These are phyloP conservation scores for Ustilago nuda DNA, from an alignment of 1,284 basidiomycete species.

Conservation along the genomic window DNA sequence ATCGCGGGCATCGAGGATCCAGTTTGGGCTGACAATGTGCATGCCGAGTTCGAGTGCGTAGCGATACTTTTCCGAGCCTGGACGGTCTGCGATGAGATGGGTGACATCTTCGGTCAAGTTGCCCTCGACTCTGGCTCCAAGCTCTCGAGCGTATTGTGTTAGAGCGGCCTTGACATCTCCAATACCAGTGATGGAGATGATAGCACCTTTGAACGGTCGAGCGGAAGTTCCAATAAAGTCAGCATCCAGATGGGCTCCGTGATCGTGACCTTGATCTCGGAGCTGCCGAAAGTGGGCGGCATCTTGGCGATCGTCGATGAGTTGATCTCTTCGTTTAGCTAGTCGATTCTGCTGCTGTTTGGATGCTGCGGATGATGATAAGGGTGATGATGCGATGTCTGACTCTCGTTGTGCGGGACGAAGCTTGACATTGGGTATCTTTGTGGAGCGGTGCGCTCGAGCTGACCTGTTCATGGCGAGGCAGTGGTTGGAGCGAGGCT, in stretches of 20 bases:
- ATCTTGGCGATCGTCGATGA: constrained; percentile 55
- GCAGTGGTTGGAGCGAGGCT: neutral
- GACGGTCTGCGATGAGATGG: constrained; percentile 78
- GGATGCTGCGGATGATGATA: constrained; percentile 11
- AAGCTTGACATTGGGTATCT: constrained; percentile 67
- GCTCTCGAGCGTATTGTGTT: constrained; percentile 79
- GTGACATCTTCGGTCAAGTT: constrained; percentile 84
- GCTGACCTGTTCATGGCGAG: constrained; percentile 56
- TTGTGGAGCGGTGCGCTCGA: constrained; percentile 62
- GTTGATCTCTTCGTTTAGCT: constrained; percentile 18
- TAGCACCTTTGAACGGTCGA: constrained; percentile 76
- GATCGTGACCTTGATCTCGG: constrained; percentile 64
- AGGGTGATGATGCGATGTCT: neutral
- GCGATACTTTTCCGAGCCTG: constrained; percentile 84
- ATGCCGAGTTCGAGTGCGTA: constrained; percentile 80
- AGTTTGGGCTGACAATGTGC: constrained; percentile 78
- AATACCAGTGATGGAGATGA: constrained; percentile 80
- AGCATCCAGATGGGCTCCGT: constrained; percentile 56
- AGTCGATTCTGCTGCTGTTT: constrained; percentile 22
- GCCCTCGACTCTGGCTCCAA: constrained; percentile 77
- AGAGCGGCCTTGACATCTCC: constrained; percentile 76
- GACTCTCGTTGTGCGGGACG: constrained; percentile 46
- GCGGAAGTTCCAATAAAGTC: constrained; percentile 66
- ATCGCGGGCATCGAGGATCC: constrained; percentile 78
- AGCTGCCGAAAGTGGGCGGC: constrained; percentile 55